Conservation (phyloP, 2,329 filamentous ascomycete species). For the Xylaria sp. region DNA sequence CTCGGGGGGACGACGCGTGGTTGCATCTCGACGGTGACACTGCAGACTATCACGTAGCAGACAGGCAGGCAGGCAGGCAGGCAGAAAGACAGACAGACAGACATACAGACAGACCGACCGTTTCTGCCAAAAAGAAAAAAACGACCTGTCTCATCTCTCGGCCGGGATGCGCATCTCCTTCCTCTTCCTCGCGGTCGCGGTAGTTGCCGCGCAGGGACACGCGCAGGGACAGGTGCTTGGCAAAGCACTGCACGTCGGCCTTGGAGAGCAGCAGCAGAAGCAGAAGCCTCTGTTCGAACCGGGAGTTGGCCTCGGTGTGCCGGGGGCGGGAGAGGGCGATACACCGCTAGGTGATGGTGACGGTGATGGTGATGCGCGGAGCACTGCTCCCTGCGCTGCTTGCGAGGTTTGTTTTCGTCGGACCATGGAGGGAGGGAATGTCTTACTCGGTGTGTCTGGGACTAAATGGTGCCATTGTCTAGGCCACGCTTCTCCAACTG, state of each 20-base stretch:
- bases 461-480: background rate
- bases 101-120: background rate
- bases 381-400: conserved; percentile 44
- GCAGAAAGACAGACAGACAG: background rate
- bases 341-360: background rate
- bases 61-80: background rate
- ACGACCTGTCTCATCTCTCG: conserved; percentile 1
- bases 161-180: conserved; percentile 17
- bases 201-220: conserved; percentile 15
- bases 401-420: conserved; percentile 48
- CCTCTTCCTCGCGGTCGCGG: conserved; percentile 16
- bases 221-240: conserved; percentile 1
- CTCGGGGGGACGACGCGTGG: conserved; percentile 6
- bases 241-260: background rate
- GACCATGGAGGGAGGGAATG: background rate
- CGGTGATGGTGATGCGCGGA: conserved; percentile 31
- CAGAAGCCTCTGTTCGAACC: conserved; percentile 29
- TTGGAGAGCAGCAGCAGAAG: conserved; percentile 25
- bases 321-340: background rate
- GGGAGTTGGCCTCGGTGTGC: background rate
- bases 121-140: background rate
- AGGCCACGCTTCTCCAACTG: conserved; percentile 43
- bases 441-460: background rate
- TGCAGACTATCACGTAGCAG: background rate
- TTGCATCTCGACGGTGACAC: conserved; percentile 15